Percentiles rank a stretch among this genome's conserved stretches.
Evolutionary conservation across 2,329 filamentous ascomycete genomes (phyloP).

Genomic region (Fusarium sp.): DNA sequence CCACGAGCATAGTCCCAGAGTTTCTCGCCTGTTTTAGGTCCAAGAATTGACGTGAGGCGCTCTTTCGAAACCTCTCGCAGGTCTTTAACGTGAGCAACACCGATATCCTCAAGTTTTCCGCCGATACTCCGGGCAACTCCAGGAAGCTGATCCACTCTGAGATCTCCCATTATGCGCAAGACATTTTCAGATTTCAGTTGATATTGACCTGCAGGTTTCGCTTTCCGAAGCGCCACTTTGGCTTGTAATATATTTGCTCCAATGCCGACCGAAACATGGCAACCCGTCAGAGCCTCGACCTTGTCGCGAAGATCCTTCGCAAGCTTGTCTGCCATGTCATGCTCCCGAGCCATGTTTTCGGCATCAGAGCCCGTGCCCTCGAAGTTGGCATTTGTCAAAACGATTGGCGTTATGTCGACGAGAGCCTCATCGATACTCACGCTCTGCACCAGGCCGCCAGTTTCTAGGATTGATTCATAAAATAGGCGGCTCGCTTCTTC

Average conservation of each 20-base stretch:
- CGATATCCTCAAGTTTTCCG: conserved; percentile 87
- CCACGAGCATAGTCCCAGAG: conserved; percentile 91
- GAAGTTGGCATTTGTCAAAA: conserved; percentile 71
- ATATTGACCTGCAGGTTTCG: conserved; percentile 93
- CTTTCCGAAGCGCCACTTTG: conserved; percentile 88
- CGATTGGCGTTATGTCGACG: conserved; percentile 79
- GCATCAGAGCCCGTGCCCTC: conserved; percentile 72
- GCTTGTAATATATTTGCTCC: conserved; percentile 90
- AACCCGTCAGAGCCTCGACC: conserved; percentile 80
- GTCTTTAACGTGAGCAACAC: conserved; percentile 83
- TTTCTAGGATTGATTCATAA: conserved; percentile 82
- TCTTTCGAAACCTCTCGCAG: conserved; percentile 81
- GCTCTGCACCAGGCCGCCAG: conserved; percentile 89
- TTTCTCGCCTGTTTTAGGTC: conserved; percentile 92
- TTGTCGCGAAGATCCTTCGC: conserved; percentile 70
- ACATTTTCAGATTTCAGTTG: conserved; percentile 86
- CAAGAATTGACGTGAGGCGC: conserved; percentile 75
- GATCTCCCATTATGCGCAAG: conserved; percentile 76
- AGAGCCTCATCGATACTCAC: conserved; percentile 97
- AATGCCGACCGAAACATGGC: conserved; percentile 91
- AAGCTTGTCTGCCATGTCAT: conserved; percentile 79
- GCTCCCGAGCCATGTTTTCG: conserved; percentile 78
- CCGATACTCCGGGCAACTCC: conserved; percentile 93
- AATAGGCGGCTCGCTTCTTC: conserved; percentile 90
- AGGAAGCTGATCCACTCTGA: conserved; percentile 84